Base-by-base conservation (phyloP, 306 rosid genomes). In the Citrullus colocynthis region DNA sequence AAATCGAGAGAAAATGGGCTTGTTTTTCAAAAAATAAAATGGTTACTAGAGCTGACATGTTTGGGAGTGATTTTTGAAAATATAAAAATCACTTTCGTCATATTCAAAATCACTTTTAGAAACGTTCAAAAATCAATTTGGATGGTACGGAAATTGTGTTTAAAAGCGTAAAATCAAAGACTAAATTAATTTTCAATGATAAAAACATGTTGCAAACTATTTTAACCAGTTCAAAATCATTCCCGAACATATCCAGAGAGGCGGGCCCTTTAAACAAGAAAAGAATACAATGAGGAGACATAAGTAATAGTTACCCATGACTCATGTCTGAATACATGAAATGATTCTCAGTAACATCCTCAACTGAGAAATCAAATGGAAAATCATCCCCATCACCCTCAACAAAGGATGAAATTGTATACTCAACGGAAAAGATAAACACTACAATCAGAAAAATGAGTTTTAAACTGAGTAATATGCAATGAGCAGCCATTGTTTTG, bases 401-500 rank as follows among this genome's bases (percentile, higher is more conserved):
- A 63, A 16, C 57, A 52, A 52, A 52, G 57, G 57, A 52, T 52
- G 57, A 52, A 52, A 52, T 2, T 52, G 57, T 52, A 52, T 52
- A 17, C 66, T 74, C 34, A 75, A 85, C 71, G 28, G 80, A 83
- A 51, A 65, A 72, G 55, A 87, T 75, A 32, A 84, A 69, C 82
- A 85, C 76, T 73, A 79, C 76, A 65, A 85, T 49, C 77, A 87
- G 39, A 75, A 81, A 80, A 82, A 86, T 2, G 55, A 28, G 7
- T 54, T 73, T 49, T n/a, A 62, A 67, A 77, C 74, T 45, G 7
- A 73, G 61, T 6, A 69, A 81, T 76, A 56, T 80, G 58, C 32
- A 78, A 28, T 57, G 88, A 71, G 80, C 45, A 75, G 80, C 90
- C 93, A 91, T 91, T 69, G 82, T 81, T 51, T 57, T 36, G 78